These are phyloP conservation scores for Emmonsiellopsis sp. DNA, from an alignment of 2,329 filamentous ascomycete genomes.

Conservation along the genomic window DNA sequence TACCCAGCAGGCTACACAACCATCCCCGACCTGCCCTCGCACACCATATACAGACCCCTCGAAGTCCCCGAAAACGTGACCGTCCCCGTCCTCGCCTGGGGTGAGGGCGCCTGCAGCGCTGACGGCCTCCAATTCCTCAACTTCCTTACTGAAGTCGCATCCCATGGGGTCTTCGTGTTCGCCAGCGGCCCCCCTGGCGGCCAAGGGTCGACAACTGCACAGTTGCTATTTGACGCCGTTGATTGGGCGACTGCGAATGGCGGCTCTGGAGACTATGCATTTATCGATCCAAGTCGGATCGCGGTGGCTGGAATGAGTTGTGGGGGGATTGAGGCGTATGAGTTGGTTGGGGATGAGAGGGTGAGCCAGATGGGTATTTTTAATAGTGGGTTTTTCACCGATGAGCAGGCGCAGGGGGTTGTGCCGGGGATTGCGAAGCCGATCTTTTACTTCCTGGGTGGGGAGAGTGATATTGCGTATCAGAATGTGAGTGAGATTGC, in stretches of 20 bases:
- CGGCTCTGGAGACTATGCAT: slow-evolving; percentile 6
- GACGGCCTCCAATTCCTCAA: slow-evolving; percentile 12
- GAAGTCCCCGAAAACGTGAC: neutral
- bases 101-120: slow-evolving; percentile 16
- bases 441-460: neutral
- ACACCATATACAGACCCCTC: neutral
- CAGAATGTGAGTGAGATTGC: neutral
- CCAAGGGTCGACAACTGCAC: neutral
- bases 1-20: neutral
- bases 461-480: neutral
- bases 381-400: neutral
- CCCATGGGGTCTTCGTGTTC: slow-evolving; percentile 13
- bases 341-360: slow-evolving; percentile 18
- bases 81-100: slow-evolving; percentile 11
- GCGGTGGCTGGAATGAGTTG: slow-evolving; percentile 8
- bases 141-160: slow-evolving; percentile 16
- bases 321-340: slow-evolving; percentile 16
- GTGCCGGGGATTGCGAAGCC: neutral
- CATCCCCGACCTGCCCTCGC: neutral
- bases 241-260: slow-evolving; percentile 11
- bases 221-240: slow-evolving; percentile 18
- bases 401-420: neutral
- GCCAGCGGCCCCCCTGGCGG: neutral
- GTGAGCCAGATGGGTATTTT: slow-evolving; percentile 17
- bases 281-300: slow-evolving; percentile 6